Evolutionary conservation across 257 asterid species (phyloP).

Genomic region (Solanum megistacrolobum): DNA sequence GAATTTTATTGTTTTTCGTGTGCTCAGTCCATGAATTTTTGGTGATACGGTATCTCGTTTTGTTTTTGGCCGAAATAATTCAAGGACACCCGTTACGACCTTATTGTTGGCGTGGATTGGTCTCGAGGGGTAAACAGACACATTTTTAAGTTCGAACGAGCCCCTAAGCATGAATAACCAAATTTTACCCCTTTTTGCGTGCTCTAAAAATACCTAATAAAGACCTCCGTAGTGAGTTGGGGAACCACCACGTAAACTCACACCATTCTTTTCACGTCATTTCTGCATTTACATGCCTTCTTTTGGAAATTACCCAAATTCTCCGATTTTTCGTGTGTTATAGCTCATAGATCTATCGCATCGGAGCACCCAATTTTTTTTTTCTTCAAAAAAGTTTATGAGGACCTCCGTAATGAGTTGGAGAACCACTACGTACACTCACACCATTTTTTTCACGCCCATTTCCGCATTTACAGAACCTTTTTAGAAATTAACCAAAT

Average conservation of each 20-base stretch:
- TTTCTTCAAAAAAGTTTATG: no score
- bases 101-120: background rate
- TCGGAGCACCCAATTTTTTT: background rate
- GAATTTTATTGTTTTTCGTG: no score
- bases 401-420: background rate
- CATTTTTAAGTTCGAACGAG: background rate
- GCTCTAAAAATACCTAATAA: background rate
- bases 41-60: accelerated
- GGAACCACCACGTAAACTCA: no score
- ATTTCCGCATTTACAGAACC: accelerated
- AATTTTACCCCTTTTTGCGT: no score
- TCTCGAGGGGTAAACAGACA: accelerated
- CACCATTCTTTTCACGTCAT: background rate
- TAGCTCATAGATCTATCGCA: background rate
- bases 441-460: no score
- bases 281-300: background rate
- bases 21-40: background rate
- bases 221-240: background rate
- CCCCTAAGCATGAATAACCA: accelerated
- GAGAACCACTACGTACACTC: background rate
- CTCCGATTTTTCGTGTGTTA: accelerated
- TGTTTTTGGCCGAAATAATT: no score
- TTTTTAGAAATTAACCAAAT: no score
- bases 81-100: background rate
- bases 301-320: no score